These are phyloP conservation scores for Sporothrix dimorphospora DNA, from an alignment of 2,329 filamentous ascomycete species.

Conservation along the genomic window DNA sequence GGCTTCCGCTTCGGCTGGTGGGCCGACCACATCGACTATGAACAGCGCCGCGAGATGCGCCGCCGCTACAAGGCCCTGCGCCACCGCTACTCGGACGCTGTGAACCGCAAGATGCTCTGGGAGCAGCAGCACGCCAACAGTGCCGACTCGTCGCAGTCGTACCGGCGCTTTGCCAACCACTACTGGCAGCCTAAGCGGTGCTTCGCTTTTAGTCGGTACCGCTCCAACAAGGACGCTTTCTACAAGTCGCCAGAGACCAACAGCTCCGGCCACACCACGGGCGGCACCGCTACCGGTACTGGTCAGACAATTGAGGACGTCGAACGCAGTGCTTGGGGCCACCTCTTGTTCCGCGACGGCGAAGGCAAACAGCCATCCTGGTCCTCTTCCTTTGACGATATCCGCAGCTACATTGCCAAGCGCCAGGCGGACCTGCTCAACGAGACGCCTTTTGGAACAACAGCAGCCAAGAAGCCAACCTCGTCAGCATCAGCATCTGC, in stretches of 20 bases:
- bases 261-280: not conserved
- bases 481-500: constrained; percentile 5
- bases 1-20: constrained; percentile 55
- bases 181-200: constrained; percentile 43
- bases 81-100: constrained; percentile 51
- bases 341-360: constrained; percentile 45
- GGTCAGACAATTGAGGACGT: constrained; percentile 50
- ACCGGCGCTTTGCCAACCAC: constrained; percentile 48
- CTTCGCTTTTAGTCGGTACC: constrained; percentile 34
- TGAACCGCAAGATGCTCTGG: constrained; percentile 52
- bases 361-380: constrained; percentile 37
- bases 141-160: constrained; percentile 40
- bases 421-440: constrained; percentile 32
- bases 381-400: constrained; percentile 41
- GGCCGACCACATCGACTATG: constrained; percentile 48
- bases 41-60: constrained; percentile 48
- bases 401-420: constrained; percentile 41
- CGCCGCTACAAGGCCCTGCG: constrained; percentile 49
- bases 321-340: constrained; percentile 50
- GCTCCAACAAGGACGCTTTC: constrained; percentile 40
- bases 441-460: constrained; percentile 15
- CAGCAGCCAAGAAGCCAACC: not conserved
- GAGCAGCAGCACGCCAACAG: constrained; percentile 46
- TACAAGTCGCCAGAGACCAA: constrained; percentile 39
- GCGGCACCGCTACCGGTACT: constrained; percentile 41